A percentile compares a stretch with the other conserved stretches of the same genome.
These are phyloP conservation scores for Solanum chiquidenum DNA, from an alignment of 257 asterid species.

Conservation along the genomic window DNA sequence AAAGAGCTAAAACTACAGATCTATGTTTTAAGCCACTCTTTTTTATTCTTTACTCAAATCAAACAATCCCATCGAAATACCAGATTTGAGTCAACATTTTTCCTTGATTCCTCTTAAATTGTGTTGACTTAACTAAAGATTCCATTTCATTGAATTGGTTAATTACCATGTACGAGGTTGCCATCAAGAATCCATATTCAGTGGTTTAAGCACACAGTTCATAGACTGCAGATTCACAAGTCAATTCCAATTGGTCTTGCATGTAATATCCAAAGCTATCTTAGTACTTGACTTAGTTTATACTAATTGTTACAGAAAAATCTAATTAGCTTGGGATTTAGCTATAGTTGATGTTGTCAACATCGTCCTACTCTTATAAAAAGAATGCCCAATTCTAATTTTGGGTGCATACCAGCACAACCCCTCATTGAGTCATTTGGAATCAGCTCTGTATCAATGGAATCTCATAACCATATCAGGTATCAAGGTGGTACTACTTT, in stretches of 20 bases:
- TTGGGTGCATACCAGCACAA: neutral
- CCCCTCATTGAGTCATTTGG: neutral
- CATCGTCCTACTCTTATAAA: neutral
- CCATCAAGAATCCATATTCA: neutral
- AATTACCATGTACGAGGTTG: neutral
- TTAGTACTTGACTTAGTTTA: neutral
- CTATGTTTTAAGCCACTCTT: neutral
- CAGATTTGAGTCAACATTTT: neutral
- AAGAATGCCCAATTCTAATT: neutral
- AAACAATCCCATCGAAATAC: neutral
- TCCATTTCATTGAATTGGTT: neutral
- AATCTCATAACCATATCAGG: neutral
- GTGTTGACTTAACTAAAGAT: neutral
- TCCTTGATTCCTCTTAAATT: neutral
- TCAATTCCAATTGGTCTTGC: neutral
- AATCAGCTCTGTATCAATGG: neutral
- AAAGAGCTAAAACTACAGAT: neutral
- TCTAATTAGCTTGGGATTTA: neutral
- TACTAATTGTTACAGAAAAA: neutral
- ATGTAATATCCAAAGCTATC: neutral
- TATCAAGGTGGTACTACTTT: neutral
- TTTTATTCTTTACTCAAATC: neutral
- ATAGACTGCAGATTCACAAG: neutral
- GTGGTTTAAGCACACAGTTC: neutral
- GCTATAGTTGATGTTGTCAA: neutral